Base-by-base conservation (phyloP, 805 yeast species). In the Saccharomycopsis sp. region DNA sequence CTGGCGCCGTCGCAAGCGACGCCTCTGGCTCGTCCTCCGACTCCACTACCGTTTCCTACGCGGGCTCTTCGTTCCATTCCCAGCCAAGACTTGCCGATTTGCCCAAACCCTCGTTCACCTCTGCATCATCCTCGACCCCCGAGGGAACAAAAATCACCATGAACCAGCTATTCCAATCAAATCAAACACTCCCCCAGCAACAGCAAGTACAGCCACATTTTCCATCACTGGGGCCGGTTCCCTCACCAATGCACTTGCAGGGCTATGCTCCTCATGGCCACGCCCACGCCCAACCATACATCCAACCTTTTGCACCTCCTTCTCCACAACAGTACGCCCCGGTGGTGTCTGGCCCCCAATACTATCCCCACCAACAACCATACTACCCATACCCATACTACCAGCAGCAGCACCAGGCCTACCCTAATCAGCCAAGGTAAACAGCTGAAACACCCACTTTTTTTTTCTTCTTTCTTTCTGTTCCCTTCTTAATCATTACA, bases 1-100 rank as follows among this genome's bases (percentile, higher is more conserved):
- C 13, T 26, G 22, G 4, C 34, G 22, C 18, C 17, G 30, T 18
- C 12, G 13, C n/a, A 16, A 20, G 9, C 30, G 19, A 30, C 8
- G 34, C 22, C 1, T 7, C 29, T 10, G 23, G 31, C 25, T 22
- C 21, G 13, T 38, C 42, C n/a, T 22, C 17, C 5, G 26, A 26
- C 27, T 26, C 45, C 16, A 31, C 21, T n/a, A 10, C 32, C 12
- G 21, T 7, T 15, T 34, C 47, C 6, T 46, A 46, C 29, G 49
- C 49, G 16, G 49, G 49, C 12, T 42, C 46, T 3, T 46, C 49
- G 2, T 46, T 46, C 30, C 39, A 39, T 30, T 26, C 44, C n/a
- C 44, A 46, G 23, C 49, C 49, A 10, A 46, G 42, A 15, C 18
- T 39, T 9, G 17, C 35, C 3, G 49, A 46, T 4, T 46, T 46